Conservation (phyloP, 805 yeast species). For the Starmerella asiatica region DNA sequence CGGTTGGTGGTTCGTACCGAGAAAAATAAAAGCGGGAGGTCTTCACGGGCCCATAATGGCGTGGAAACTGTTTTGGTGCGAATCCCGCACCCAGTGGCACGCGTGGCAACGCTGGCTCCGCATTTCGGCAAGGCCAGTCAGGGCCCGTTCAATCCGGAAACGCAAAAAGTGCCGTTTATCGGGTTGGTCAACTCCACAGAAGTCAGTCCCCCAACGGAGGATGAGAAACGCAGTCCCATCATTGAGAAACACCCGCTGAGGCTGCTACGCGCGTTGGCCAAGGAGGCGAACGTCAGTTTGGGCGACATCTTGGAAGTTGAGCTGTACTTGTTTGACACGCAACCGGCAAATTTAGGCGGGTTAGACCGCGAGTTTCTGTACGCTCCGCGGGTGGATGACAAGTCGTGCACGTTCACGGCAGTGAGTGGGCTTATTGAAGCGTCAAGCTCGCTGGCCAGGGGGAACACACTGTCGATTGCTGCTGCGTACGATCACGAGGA, state of each 20-base stretch:
- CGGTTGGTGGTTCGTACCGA: conserved; percentile 43
- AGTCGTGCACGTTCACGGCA: conserved; percentile 69
- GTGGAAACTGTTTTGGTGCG: conserved; percentile 29
- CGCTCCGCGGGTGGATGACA: conserved; percentile 76
- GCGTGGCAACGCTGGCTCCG: conserved; percentile 74
- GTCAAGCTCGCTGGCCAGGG: conserved; percentile 27
- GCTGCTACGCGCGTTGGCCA: conserved; percentile 55
- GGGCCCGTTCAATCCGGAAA: conserved; percentile 67
- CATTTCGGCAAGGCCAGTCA: conserved; percentile 63
- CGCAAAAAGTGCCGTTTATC: conserved; percentile 66
- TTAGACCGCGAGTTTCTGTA: conserved; percentile 60
- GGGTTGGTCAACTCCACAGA: conserved; percentile 36
- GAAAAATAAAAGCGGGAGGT: conserved; percentile 13
- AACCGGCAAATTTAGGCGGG: conserved; percentile 68
- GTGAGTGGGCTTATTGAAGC: conserved; percentile 43
- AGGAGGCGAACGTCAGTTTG: conserved; percentile 44
- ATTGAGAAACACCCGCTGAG: conserved; percentile 54
- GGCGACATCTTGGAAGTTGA: conserved; percentile 56
- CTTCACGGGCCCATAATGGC: conserved; percentile 1
- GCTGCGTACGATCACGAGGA: conserved; percentile 73
- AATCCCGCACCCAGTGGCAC: conserved; percentile 41
- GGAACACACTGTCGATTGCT: conserved; percentile 34
- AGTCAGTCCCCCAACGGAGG: conserved; percentile 36
- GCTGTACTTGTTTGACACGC: conserved; percentile 68
- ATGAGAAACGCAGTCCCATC: conserved; percentile 54